Conservation (phyloP, 768 basidiomycete species). For the Megacollybia marginata region DNA sequence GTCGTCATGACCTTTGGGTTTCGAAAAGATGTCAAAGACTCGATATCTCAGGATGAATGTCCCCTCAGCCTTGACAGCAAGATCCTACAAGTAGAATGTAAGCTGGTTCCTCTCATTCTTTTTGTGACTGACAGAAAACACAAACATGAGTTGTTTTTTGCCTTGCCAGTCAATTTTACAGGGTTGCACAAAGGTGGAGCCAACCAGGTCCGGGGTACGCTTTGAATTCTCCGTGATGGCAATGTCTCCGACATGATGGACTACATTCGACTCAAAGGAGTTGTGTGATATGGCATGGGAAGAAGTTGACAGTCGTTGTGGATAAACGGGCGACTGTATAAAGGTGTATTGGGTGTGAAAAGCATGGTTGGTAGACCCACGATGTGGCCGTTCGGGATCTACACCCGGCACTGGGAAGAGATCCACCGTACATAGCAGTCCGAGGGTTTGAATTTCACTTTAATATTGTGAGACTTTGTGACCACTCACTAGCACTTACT, state of each 20-base stretch:
- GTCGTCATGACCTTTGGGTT: conserved; percentile 21
- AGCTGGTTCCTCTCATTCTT: conserved; percentile 6
- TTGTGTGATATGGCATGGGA: neutral
- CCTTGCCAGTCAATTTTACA: conserved; percentile 48
- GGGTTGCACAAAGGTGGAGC: conserved; percentile 55
- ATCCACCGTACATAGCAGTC: conserved; percentile 72
- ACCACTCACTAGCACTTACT: conserved; percentile 28
- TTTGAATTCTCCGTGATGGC: conserved; percentile 44
- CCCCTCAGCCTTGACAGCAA: conserved; percentile 66
- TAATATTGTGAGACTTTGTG: conserved; percentile 5
- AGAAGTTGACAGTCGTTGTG: neutral
- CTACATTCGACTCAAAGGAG: conserved; percentile 21
- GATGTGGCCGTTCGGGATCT: neutral
- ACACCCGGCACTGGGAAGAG: conserved; percentile 51
- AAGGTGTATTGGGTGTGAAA: neutral
- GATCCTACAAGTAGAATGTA: conserved; percentile 35
- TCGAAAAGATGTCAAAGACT: conserved; percentile 53
- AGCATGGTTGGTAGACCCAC: neutral
- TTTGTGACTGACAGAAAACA: conserved; percentile 45
- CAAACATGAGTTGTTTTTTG: conserved; percentile 50
- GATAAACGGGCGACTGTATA: neutral
- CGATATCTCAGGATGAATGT: conserved; percentile 60
- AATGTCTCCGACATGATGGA: conserved; percentile 33
- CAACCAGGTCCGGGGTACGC: conserved; percentile 46
- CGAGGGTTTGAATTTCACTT: conserved; percentile 58